Evolutionary conservation across 495 filamentous ascomycete species (phyloP).

Genomic region (Penicillium lividum): DNA sequence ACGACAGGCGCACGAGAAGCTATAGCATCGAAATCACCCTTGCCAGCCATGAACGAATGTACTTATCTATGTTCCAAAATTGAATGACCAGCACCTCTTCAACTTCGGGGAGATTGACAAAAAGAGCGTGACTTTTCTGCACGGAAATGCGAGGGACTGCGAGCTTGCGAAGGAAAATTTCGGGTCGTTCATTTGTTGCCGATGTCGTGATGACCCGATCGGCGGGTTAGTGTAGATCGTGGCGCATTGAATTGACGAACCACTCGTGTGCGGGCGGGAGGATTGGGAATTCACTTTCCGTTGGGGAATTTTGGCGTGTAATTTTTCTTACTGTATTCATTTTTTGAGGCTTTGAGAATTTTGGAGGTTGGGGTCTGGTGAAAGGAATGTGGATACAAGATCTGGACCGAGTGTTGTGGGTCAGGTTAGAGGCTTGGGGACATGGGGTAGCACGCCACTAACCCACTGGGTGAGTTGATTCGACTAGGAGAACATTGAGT

Average conservation of each 20-base stretch:
- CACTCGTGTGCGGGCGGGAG: too few species aligned
- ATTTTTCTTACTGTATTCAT: too few species aligned
- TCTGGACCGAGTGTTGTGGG: neutral
- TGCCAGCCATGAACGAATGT: neutral
- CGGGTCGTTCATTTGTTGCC: slow-evolving; percentile 24
- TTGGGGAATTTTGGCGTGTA: too few species aligned
- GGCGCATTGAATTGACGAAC: neutral
- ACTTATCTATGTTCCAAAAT: neutral
- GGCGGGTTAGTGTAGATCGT: slow-evolving; percentile 5
- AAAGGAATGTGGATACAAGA: neutral
- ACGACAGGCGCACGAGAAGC: slow-evolving; percentile 10
- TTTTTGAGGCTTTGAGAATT: too few species aligned
- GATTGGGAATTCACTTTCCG: too few species aligned
- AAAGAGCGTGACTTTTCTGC: neutral
- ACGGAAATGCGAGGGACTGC: slow-evolving; percentile 7
- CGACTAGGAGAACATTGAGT: neutral
- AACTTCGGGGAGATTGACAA: neutral
- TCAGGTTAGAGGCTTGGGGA: neutral
- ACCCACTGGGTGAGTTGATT: neutral
- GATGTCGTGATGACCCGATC: slow-evolving; percentile 32
- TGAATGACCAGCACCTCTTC: neutral
- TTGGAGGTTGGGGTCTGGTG: neutral
- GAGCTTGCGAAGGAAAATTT: neutral
- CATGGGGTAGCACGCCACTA: neutral
- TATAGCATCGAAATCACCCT: neutral